Conservation (phyloP, 371 early-diverging fungal genomes). For the Rhizopus sp. region DNA sequence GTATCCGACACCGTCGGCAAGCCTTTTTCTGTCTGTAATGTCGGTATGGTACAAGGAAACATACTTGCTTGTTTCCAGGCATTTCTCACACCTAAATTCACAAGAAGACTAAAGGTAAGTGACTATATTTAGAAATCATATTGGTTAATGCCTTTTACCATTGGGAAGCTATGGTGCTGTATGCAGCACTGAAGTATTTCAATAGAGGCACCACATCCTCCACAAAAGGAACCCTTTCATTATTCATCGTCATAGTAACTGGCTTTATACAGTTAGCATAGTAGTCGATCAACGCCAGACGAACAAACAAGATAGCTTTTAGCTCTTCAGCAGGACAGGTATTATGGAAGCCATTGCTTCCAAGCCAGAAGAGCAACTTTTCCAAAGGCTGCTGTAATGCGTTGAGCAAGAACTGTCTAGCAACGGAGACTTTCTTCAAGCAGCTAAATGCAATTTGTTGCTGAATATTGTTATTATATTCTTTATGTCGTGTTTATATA, state of each 20-base stretch:
- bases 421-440: too few relatives aligned
- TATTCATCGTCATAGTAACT: background rate
- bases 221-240: slow-evolving; percentile 13
- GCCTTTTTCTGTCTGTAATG: slow-evolving; percentile 4
- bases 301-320: background rate
- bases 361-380: too few relatives aligned
- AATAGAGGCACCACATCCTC: slow-evolving; percentile 9
- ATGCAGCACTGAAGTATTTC: slow-evolving; percentile 3
- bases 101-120: too few relatives aligned
- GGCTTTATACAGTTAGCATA: background rate
- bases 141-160: slow-evolving; percentile 1
- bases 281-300: background rate
- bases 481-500: too few relatives aligned
- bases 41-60: slow-evolving; percentile 6
- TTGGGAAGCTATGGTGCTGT: background rate
- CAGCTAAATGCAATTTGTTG: too few relatives aligned
- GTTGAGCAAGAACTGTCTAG: too few relatives aligned
- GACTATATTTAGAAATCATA: too few relatives aligned
- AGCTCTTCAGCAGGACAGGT: background rate
- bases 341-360: background rate
- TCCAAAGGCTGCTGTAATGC: too few relatives aligned
- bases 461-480: too few relatives aligned
- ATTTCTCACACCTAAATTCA: slow-evolving; percentile 14
- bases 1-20: slow-evolving; percentile 7
- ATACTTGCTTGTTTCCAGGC: slow-evolving; percentile 3